Percentiles rank a stretch among this genome's conserved stretches.
Conservation (phyloP, 495 filamentous ascomycete species). For the Penicillium tannophilum region DNA sequence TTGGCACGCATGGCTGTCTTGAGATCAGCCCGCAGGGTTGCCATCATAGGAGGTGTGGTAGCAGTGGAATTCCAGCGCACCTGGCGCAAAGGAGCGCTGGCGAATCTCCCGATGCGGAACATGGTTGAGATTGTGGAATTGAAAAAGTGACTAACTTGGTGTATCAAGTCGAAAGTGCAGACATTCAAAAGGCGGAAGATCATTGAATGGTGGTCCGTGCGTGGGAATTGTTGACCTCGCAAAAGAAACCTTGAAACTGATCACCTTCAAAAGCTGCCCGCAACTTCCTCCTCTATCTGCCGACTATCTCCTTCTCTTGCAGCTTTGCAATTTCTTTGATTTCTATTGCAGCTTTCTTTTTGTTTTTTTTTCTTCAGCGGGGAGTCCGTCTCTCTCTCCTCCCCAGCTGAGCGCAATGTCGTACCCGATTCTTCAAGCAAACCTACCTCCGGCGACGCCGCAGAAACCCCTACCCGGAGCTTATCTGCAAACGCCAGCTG, state of each 20-base stretch:
- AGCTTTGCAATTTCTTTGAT: constrained; percentile 2
- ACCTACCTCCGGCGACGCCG: constrained; percentile 52
- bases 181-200: constrained; percentile 27
- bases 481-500: constrained; percentile 71
- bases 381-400: constrained; percentile 26
- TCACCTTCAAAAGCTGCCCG: constrained; percentile 17
- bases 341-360: constrained; percentile 4
- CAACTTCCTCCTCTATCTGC: constrained; percentile 11
- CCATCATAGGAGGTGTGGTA: constrained; percentile 50
- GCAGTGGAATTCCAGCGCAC: constrained; percentile 47
- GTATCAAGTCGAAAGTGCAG: background rate
- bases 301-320: constrained; percentile 12
- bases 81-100: constrained; percentile 26
- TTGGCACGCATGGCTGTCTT: constrained; percentile 65
- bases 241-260: constrained; percentile 28
- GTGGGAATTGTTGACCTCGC: constrained; percentile 34
- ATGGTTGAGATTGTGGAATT: background rate
- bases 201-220: constrained; percentile 28
- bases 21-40: constrained; percentile 57
- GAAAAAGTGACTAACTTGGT: background rate
- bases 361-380: constrained; percentile 31
- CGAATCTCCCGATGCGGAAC: constrained; percentile 9
- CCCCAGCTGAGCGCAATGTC: constrained; percentile 50
- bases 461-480: constrained; percentile 70
- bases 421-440: constrained; percentile 55